Evolutionary conservation across 2,329 filamentous ascomycete species (phyloP), one percentile per base, ranked within the genome.

Genomic region (Anthostomella pinea): DNA sequence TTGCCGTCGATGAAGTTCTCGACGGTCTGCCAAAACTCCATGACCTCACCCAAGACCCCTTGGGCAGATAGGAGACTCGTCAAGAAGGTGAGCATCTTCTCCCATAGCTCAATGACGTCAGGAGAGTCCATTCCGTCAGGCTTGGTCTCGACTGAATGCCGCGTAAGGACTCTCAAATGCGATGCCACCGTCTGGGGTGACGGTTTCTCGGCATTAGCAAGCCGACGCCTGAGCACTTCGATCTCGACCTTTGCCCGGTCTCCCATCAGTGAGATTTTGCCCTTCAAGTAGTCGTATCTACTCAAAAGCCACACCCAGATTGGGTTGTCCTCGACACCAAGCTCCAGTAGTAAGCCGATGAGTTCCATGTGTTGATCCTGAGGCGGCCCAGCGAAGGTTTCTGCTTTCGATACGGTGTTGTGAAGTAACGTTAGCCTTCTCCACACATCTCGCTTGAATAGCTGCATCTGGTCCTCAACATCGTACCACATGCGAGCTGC

Each of bases 291-390:
- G 47, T 95, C 87, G 57, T 90, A 94, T 29, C 87, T 82, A 55
- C 88, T 95, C 37, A 91, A 70, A 17, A 98, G 78, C 90, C 93
- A 98, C 8, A 94, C 77, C 87, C 87, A 95, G 45, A 98, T 95
- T 2, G 93, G 93, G 53, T 95, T 98, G 41, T 97, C 89, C 8
- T 95, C 85, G 3, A 95, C 89, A 6, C 93, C 94, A 14, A 98
- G 71, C 61, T 98, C 91, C n/a, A 98, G 68, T 35, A 98, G 72
- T 22, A 96, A 72, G 15, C 81, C 75, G 36, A 98, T 97, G 30
- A 96, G 72, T 57, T 95, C 88, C 79, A 96, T 88, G 54, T 96
- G 85, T 59, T 82, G 77, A 50, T 95, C 88, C 56, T 91, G 87
- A 5, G 77, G 70, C 24, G 82, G 60, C 6, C 74, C 73, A 33